A percentile compares a stretch with the other conserved stretches of the same genome.
Conservation (phyloP, 2,329 filamentous ascomycete species). For the Mycosphaerelloides madeirae region DNA sequence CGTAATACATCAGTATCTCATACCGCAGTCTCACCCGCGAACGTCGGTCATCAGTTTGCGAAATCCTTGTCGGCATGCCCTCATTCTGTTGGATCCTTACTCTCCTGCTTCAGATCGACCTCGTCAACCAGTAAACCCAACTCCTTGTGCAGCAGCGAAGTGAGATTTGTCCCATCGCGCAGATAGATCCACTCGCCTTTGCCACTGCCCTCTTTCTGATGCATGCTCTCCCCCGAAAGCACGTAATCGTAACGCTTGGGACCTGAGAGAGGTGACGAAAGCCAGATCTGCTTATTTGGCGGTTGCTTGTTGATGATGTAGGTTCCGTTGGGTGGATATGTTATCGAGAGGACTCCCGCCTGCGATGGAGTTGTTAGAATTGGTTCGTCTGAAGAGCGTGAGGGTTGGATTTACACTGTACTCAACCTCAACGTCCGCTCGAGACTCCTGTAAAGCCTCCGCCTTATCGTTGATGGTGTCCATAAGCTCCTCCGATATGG, state of each 20-base stretch:
- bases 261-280: slow-evolving; percentile 83
- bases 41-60: background rate
- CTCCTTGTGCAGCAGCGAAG: slow-evolving; percentile 68
- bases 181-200: slow-evolving; percentile 80
- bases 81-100: slow-evolving; percentile 26
- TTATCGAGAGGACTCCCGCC: slow-evolving; percentile 81
- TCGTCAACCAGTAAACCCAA: slow-evolving; percentile 60
- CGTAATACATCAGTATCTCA: background rate
- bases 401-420: slow-evolving; percentile 63
- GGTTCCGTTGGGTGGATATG: slow-evolving; percentile 64
- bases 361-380: too few relatives aligned
- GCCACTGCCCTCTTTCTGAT: slow-evolving; percentile 72
- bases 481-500: slow-evolving; percentile 71
- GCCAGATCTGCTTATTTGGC: slow-evolving; percentile 95
- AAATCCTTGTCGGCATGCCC: too few relatives aligned
- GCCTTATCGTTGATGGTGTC: slow-evolving; percentile 54
- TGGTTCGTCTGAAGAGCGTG: background rate
- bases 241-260: slow-evolving; percentile 96
- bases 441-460: slow-evolving; percentile 69
- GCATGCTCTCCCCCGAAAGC: slow-evolving; percentile 63
- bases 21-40: background rate
- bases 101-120: slow-evolving; percentile 22
- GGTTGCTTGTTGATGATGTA: slow-evolving; percentile 99
- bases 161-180: slow-evolving; percentile 73
- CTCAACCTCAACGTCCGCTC: slow-evolving; percentile 78